Evolutionary conservation across 129 eudicot genomes (phyloP).

Genomic region (Pseudognaphalium luteoalbum): DNA sequence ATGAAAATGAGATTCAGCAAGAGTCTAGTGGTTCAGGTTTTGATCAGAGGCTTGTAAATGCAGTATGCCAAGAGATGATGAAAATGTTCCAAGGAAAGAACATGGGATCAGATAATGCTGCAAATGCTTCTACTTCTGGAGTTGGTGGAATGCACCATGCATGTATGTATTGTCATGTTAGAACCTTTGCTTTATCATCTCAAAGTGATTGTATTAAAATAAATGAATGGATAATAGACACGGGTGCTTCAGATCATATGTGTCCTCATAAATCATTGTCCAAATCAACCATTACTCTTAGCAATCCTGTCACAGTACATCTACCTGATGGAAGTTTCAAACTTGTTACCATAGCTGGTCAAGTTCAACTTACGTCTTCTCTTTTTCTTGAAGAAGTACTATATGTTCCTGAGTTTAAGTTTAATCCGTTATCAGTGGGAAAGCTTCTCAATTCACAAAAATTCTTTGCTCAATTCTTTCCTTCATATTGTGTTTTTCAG

Average conservation of each 20-base stretch:
- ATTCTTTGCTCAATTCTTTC: background rate
- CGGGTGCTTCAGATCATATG: background rate
- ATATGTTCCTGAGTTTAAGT: background rate
- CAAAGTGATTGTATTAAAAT: background rate
- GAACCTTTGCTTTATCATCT: background rate
- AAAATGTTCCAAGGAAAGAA: no score
- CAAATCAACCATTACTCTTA: background rate
- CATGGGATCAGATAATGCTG: background rate
- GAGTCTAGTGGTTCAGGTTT: no score
- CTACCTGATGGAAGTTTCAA: background rate
- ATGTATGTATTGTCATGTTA: background rate
- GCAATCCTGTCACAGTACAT: background rate
- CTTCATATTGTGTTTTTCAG: conserved; percentile 7
- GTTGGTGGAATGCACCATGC: no score
- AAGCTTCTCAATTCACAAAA: background rate
- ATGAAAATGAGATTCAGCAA: no score
- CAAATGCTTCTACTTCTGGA: no score
- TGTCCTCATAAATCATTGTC: background rate
- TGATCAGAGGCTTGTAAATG: no score
- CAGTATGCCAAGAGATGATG: no score
- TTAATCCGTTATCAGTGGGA: background rate
- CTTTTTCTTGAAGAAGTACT: background rate
- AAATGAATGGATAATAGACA: background rate
- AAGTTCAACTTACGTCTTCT: background rate
- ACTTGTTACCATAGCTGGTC: background rate